phyloP scores from a whole-genome alignment of 129 eudicot genomes.

The Lactuca sativa region DNA sequence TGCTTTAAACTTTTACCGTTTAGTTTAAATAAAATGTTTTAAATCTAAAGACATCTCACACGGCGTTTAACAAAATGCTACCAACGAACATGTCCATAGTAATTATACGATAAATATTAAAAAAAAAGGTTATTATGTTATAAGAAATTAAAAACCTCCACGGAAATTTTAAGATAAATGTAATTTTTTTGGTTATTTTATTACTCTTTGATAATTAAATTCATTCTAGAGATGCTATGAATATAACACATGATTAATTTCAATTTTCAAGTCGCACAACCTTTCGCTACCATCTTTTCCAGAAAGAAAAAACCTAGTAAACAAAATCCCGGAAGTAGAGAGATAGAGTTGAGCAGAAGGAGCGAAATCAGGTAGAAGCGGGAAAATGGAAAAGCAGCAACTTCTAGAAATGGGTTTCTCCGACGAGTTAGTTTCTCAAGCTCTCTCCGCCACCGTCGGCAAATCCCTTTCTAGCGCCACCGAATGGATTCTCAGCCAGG shows the following conservation, averaged over 20 bases:
- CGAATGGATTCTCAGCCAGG: conserved; percentile 64
- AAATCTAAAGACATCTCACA: too few species aligned
- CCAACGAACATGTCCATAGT: too few species aligned
- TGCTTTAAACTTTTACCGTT: too few species aligned
- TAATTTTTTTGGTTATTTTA: too few species aligned
- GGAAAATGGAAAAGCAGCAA: conserved; percentile 35
- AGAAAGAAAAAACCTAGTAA: neutral
- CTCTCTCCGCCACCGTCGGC: conserved; percentile 67
- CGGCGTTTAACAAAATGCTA: too few species aligned
- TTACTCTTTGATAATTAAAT: neutral
- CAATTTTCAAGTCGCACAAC: neutral
- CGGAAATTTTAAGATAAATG: too few species aligned
- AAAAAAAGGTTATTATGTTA: too few species aligned
- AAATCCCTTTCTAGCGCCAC: conserved; percentile 53
- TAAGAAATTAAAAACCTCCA: too few species aligned
- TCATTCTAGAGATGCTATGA: neutral
- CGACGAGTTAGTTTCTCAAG: conserved; percentile 54
- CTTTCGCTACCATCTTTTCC: neutral
- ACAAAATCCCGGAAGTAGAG: neutral
- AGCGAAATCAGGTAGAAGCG: conserved; percentile 7
- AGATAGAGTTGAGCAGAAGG: neutral
- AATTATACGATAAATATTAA: too few species aligned
- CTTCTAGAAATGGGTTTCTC: conserved; percentile 88
- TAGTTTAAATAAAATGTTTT: too few species aligned
- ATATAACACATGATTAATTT: too few species aligned